These are phyloP conservation scores for Fusarium newnesense DNA, from an alignment of 2,329 filamentous ascomycete species.

Conservation along the genomic window DNA sequence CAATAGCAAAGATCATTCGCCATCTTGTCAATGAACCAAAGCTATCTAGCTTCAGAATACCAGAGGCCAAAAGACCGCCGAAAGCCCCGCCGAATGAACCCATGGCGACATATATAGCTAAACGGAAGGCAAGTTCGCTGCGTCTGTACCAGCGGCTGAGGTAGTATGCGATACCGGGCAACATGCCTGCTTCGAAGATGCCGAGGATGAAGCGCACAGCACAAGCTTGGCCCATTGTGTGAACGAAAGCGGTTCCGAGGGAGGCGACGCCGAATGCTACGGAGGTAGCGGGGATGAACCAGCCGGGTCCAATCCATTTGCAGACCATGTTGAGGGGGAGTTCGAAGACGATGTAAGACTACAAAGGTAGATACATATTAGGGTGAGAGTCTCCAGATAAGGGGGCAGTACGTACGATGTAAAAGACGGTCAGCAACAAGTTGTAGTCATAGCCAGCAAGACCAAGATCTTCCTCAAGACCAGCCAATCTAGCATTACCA, in stretches of 20 bases:
- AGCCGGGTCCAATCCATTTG: slow-evolving; percentile 72
- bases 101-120: slow-evolving; percentile 20
- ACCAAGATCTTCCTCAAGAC: slow-evolving; percentile 65
- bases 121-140: slow-evolving; percentile 9
- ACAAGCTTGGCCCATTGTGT: slow-evolving; percentile 23
- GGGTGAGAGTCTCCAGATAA: background rate
- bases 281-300: slow-evolving; percentile 66
- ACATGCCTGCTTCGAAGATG: slow-evolving; percentile 71
- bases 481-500: slow-evolving; percentile 66
- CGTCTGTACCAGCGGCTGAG: slow-evolving; percentile 70
- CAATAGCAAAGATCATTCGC: slow-evolving; percentile 64
- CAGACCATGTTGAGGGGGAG: slow-evolving; percentile 73
- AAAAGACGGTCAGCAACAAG: slow-evolving; percentile 6
- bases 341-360: slow-evolving; percentile 69
- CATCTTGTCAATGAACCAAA: slow-evolving; percentile 3
- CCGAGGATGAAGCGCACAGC: slow-evolving; percentile 69
- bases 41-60: background rate
- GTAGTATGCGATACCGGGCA: slow-evolving; percentile 74
- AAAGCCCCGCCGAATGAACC: slow-evolving; percentile 14
- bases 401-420: background rate
- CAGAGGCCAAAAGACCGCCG: slow-evolving; percentile 7
- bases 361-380: too few relatives aligned
- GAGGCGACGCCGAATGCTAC: slow-evolving; percentile 48
- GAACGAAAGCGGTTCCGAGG: slow-evolving; percentile 10
- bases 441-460: slow-evolving; percentile 57